Percentiles rank a stretch among this genome's conserved stretches.
These are phyloP conservation scores for Diphasiastrum complanatum DNA, from an alignment of 83 land plant species.

Conservation along the genomic window DNA sequence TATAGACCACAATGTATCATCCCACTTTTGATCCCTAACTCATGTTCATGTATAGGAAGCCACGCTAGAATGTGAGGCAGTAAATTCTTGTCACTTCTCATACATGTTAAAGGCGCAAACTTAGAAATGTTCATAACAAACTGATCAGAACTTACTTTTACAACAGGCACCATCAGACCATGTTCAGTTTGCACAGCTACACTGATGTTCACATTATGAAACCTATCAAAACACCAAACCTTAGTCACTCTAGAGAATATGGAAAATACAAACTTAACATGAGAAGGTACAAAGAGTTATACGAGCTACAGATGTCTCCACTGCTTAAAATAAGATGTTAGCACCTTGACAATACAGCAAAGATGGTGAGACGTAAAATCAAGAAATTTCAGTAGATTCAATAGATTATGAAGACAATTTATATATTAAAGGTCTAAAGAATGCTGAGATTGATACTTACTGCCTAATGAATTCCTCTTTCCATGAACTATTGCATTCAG, in stretches of 20 bases:
- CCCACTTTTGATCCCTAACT: background rate
- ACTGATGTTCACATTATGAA: conserved; percentile 73
- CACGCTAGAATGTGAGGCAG: background rate
- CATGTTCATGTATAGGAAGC: background rate
- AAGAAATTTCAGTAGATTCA: too few species aligned
- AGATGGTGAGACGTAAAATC: too few species aligned
- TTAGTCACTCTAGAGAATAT: background rate
- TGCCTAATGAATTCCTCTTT: conserved; percentile 84
- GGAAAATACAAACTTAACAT: background rate
- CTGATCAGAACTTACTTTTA: conserved; percentile 40
- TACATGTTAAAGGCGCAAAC: too few species aligned
- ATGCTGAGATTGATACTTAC: conserved; percentile 42
- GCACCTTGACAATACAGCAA: too few species aligned
- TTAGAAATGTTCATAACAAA: too few species aligned
- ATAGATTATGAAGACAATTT: background rate
- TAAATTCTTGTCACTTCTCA: too few species aligned
- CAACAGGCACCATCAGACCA: conserved; percentile 92
- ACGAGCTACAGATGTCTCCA: too few species aligned
- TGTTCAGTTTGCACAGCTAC: conserved; percentile 97
- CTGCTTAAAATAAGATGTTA: too few species aligned
- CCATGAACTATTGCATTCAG: conserved; percentile 96
- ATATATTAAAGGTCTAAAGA: background rate
- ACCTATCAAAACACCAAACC: too few species aligned
- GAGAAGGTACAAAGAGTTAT: background rate
- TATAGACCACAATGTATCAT: background rate